Percentiles rank a stretch among this genome's conserved stretches.
Evolutionary conservation across 495 filamentous ascomycete genomes (phyloP).

Genomic region (Bryoglossum gracile): DNA sequence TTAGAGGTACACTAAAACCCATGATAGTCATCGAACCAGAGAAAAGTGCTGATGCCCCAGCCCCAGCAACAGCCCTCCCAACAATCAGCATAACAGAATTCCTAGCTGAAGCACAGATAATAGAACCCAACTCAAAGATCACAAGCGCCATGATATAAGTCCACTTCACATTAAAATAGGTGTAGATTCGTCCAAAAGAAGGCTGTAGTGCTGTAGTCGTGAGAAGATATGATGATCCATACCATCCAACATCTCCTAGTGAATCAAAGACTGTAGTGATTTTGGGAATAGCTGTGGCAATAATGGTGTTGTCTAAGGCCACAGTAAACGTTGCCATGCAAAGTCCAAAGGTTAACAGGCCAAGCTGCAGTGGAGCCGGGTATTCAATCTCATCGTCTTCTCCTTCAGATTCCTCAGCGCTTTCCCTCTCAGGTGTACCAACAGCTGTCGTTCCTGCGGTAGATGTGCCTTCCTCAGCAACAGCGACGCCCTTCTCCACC

Average conservation of each 20-base stretch:
- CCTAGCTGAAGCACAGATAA: constrained; percentile 53
- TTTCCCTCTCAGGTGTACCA: not conserved
- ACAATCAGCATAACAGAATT: constrained; percentile 55
- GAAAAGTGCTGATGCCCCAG: constrained; percentile 48
- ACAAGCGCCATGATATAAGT: constrained; percentile 63
- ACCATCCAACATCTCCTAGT: constrained; percentile 46
- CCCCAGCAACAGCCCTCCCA: constrained; percentile 55
- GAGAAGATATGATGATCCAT: constrained; percentile 44
- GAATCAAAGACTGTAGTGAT: constrained; percentile 42
- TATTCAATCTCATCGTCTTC: constrained; percentile 26
- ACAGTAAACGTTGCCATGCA: constrained; percentile 51
- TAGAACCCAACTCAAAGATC: constrained; percentile 73
- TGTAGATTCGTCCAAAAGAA: constrained; percentile 40
- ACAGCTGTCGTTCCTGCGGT: not conserved
- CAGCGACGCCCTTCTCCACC: constrained; percentile 3
- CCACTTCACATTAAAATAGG: constrained; percentile 39
- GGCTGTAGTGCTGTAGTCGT: constrained; percentile 42
- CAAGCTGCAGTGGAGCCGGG: constrained; percentile 37
- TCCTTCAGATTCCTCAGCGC: constrained; percentile 2
- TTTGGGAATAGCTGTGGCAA: constrained; percentile 47
- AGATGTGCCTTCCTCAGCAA: constrained; percentile 6
- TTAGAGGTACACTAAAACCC: constrained; percentile 52
- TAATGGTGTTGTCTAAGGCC: constrained; percentile 45
- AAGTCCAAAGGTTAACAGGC: constrained; percentile 41
- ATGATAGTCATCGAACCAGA: constrained; percentile 32